A percentile compares a stretch with the other conserved stretches of the same genome.
phyloP scores from a whole-genome alignment of 768 basidiomycete species.

The Fistulinella prunicolor region DNA sequence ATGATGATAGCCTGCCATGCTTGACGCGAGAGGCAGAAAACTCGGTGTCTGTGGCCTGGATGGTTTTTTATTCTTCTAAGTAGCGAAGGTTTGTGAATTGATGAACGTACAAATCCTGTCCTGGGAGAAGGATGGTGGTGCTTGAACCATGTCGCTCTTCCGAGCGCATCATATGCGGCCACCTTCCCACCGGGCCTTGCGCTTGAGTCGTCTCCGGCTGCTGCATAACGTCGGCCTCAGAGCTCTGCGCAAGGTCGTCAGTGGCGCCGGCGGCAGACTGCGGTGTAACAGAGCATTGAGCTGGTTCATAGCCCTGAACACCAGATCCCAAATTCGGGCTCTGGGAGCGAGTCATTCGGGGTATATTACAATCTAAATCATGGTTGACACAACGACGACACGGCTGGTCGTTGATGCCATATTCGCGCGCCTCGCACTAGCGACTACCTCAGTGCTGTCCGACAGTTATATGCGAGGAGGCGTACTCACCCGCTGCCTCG shows the following conservation, averaged over 20 bases:
- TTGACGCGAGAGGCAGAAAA: background rate
- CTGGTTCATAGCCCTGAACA: conserved; percentile 9
- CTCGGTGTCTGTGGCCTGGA: conserved; percentile 6
- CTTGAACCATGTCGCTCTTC: conserved; percentile 8
- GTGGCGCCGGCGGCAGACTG: conserved; percentile 5
- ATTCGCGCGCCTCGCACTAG: conserved; percentile 20
- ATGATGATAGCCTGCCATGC: conserved; percentile 5
- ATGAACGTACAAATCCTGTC: conserved; percentile 13
- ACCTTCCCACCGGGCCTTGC: conserved; percentile 1
- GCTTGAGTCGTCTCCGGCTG: conserved; percentile 6
- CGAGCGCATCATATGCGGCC: background rate
- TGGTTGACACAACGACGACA: conserved; percentile 23
- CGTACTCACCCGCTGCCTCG: conserved; percentile 18
- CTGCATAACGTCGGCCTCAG: conserved; percentile 2
- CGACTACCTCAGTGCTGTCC: conserved; percentile 2
- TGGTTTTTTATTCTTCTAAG: background rate
- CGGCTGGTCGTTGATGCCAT: conserved; percentile 13
- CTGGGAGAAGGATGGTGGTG: background rate
- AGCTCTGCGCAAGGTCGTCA: conserved; percentile 5
- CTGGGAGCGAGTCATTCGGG: conserved; percentile 16
- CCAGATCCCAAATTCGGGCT: conserved; percentile 17
- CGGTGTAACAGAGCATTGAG: background rate
- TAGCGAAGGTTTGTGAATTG: background rate
- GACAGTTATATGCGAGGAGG: background rate
- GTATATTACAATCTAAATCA: conserved; percentile 11